Evolutionary conservation across 495 filamentous ascomycete genomes (phyloP).

Genomic region (Aspergillus panamensis): DNA sequence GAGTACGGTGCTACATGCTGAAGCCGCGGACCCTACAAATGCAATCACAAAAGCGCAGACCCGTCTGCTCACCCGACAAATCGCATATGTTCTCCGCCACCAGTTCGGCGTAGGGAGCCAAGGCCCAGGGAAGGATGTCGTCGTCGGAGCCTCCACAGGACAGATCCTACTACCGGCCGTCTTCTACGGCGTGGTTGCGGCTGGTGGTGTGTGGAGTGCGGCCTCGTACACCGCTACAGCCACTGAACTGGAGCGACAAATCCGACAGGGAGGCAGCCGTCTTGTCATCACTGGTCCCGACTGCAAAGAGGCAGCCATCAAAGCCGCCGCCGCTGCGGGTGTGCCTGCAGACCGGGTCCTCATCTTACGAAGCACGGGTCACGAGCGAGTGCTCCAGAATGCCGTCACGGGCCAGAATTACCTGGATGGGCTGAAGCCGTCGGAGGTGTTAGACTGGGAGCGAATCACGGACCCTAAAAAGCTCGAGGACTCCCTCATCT

Average conservation of each 20-base stretch:
- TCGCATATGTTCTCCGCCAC: conserved; percentile 46
- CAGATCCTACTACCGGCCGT: conserved; percentile 43
- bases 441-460: conserved; percentile 36
- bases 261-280: conserved; percentile 22
- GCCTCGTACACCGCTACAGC: conserved; percentile 32
- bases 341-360: conserved; percentile 45
- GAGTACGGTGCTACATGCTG: conserved; percentile 36
- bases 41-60: conserved; percentile 46
- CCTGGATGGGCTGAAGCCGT: conserved; percentile 19
- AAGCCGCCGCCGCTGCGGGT: conserved; percentile 60
- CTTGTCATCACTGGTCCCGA: conserved; percentile 15
- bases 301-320: conserved; percentile 12
- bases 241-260: conserved; percentile 42
- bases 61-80: conserved; percentile 38
- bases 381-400: conserved; percentile 18
- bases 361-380: conserved; percentile 15
- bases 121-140: conserved; percentile 49
- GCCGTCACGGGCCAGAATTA: conserved; percentile 18
- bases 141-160: conserved; percentile 48
- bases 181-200: conserved; percentile 49
- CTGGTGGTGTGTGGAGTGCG: conserved; percentile 49
- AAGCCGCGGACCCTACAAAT: conserved; percentile 46
- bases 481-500: conserved; percentile 25
- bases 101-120: conserved; percentile 45
- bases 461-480: conserved; percentile 40